Percentiles rank a stretch among this genome's conserved stretches.
Conservation (phyloP, 1,284 basidiomycete species). For the Taiwanofungus camphoratus region DNA sequence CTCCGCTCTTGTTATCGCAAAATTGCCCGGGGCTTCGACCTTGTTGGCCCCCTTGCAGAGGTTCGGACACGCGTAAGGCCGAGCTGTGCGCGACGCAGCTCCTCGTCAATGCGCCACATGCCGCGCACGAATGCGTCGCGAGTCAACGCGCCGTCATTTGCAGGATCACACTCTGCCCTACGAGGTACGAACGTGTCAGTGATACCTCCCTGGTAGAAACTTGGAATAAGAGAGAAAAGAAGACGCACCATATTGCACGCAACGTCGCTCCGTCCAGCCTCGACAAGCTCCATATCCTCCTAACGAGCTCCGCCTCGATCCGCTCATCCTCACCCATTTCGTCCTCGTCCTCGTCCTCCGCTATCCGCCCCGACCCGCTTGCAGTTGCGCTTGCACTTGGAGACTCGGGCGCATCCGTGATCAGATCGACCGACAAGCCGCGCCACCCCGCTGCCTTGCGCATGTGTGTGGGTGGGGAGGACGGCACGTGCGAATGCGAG, state of each 20-base stretch:
- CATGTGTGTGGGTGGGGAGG: conserved; percentile 32
- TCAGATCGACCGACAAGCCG: conserved; percentile 68
- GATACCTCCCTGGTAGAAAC: too few species aligned
- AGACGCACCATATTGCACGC: conserved; percentile 58
- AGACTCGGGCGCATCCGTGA: conserved; percentile 31
- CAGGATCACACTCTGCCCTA: conserved; percentile 66
- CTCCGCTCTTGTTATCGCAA: too few species aligned
- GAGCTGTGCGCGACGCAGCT: conserved; percentile 59
- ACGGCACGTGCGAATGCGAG: conserved; percentile 18
- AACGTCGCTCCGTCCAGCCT: conserved; percentile 48
- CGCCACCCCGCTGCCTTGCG: conserved; percentile 69
- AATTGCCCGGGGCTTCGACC: too few species aligned
- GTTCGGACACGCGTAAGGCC: too few species aligned
- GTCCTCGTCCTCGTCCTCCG: conserved; percentile 33
- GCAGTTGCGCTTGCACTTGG: conserved; percentile 20
- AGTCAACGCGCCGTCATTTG: conserved; percentile 49
- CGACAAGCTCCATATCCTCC: conserved; percentile 59
- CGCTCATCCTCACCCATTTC: too few species aligned
- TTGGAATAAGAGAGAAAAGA: too few species aligned
- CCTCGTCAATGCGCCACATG: conserved; percentile 84
- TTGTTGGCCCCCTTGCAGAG: too few species aligned
- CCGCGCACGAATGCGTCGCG: conserved; percentile 64
- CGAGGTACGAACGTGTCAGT: conserved; percentile 10
- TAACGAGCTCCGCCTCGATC: conserved; percentile 51
- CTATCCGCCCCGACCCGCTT: conserved; percentile 30